Base-by-base conservation (phyloP, 2,329 filamentous ascomycete species). In the Ramichloridium luteum region DNA sequence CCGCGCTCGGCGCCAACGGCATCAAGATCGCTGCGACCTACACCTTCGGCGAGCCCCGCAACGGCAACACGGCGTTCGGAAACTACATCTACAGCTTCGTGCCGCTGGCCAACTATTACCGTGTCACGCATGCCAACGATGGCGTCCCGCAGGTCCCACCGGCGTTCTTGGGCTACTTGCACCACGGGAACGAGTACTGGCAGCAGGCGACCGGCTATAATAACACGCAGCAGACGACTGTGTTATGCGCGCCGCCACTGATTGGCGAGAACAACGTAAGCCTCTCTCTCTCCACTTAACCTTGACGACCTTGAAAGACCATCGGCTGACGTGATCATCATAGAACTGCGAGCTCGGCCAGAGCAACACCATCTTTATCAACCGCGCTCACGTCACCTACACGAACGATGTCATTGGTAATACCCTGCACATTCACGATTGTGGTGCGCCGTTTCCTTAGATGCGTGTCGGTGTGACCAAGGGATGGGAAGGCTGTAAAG, bases 111-210 rank as follows among this genome's bases (percentile, higher is more conserved):
- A 58, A 62, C 34, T 67, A 71, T 41, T 77, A 65, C 58, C 73
- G 79, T 40, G 61, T 81, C 31, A 83, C 79, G 2, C 77, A 84
- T 55, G 56, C 55, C 25, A 59, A 68, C 44, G 80, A 85, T 51
- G 73, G 76, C 1, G 70, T 84, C 2, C 75, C 80, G 0, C 68
- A 73, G 26, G 62, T 85, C 22, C 78, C 79, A 1, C 70, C 75
- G 8, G 55, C 72, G 35, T 31, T 68, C 27, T 52, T 77, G 31
- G 68, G 69, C 18, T 84, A 74, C 59, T 59, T 67, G 23, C 79
- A 83, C 53, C 68, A 72, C n/a, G 70, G 63, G 11, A 76, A 78
- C 1, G 80, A 84, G 61, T 81, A 74, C 57, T 82, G 13, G 54
- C 28, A 46, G 9, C 29, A 28, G 20, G 20, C 20, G 8, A 23